Evolutionary conservation across 1,139 yeast species (phyloP).

Genomic region (Wickerhamomyces sp.): DNA sequence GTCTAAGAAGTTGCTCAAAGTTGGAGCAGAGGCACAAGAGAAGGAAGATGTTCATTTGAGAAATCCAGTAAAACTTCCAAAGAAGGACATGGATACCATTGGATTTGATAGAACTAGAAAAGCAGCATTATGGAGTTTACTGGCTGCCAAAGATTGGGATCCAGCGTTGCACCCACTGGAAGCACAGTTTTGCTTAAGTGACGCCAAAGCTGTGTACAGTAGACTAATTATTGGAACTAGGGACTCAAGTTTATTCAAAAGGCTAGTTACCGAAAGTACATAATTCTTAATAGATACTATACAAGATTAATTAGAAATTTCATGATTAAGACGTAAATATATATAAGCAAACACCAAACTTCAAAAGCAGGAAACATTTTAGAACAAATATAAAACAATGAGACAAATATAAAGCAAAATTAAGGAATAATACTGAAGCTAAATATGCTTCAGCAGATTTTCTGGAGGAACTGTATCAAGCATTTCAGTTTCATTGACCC

Average conservation of each 20-base stretch:
- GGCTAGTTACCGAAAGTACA: conserved; percentile 7
- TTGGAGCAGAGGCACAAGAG: conserved; percentile 6
- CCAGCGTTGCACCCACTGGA: conserved; percentile 26
- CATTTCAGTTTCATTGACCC: conserved; percentile 59
- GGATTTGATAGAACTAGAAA: conserved; percentile 67
- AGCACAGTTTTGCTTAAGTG: conserved; percentile 15
- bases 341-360: no score
- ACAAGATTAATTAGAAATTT: no score
- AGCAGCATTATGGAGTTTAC: conserved; percentile 71
- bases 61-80: conserved; percentile 37
- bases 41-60: conserved; percentile 23
- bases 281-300: neutral
- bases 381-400: conserved; percentile 1
- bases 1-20: conserved; percentile 12
- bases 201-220: conserved; percentile 9
- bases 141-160: conserved; percentile 76
- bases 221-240: conserved; percentile 14
- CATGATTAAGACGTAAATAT: neutral
- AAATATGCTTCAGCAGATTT: conserved; percentile 40
- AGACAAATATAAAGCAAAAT: neutral
- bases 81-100: conserved; percentile 34
- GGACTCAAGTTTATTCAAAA: conserved; percentile 21
- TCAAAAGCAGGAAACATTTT: no score
- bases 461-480: conserved; percentile 59
- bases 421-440: conserved; percentile 2